Evolutionary conservation across 805 yeast genomes (phyloP).

Genomic region (Maudiozyma pseudohumilis): DNA sequence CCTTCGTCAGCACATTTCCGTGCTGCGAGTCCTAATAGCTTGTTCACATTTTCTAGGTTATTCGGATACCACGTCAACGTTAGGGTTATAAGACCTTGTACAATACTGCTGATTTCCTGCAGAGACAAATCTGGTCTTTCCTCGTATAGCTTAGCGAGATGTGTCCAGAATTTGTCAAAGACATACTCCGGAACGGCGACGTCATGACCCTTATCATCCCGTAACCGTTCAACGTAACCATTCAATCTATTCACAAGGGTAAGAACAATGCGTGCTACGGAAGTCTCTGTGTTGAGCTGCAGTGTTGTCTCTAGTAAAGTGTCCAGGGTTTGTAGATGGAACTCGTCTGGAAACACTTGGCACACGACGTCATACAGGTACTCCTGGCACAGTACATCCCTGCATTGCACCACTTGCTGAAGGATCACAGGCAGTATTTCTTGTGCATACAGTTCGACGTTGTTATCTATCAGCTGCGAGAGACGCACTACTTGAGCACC

Average conservation of each 20-base stretch:
- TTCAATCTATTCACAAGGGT: conserved; percentile 62
- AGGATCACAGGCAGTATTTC: conserved; percentile 68
- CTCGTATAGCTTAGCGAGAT: conserved; percentile 45
- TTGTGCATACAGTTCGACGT: conserved; percentile 35
- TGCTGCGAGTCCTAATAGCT: conserved; percentile 46
- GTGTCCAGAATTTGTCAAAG: conserved; percentile 58
- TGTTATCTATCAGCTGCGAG: conserved; percentile 74
- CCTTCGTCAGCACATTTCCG: conserved; percentile 31
- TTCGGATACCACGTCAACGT: conserved; percentile 59
- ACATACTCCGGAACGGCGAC: conserved; percentile 20
- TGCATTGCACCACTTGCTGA: conserved; percentile 87
- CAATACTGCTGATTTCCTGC: conserved; percentile 53
- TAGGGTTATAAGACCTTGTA: conserved; percentile 56
- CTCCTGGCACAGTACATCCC: conserved; percentile 86
- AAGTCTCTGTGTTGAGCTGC: conserved; percentile 60
- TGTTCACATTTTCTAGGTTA: conserved; percentile 49
- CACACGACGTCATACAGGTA: conserved; percentile 83
- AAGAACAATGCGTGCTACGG: conserved; percentile 52
- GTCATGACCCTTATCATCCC: conserved; percentile 3
- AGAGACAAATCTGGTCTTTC: conserved; percentile 55
- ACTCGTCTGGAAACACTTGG: conserved; percentile 91
- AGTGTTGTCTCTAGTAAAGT: conserved; percentile 55
- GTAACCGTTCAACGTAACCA: conserved; percentile 11
- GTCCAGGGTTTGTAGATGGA: conserved; percentile 68
- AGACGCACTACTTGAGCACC: conserved; percentile 87